Percentiles rank a stretch among this genome's conserved stretches.
Conservation (phyloP, 148 eudicot genomes). For the Drosera capensis region DNA sequence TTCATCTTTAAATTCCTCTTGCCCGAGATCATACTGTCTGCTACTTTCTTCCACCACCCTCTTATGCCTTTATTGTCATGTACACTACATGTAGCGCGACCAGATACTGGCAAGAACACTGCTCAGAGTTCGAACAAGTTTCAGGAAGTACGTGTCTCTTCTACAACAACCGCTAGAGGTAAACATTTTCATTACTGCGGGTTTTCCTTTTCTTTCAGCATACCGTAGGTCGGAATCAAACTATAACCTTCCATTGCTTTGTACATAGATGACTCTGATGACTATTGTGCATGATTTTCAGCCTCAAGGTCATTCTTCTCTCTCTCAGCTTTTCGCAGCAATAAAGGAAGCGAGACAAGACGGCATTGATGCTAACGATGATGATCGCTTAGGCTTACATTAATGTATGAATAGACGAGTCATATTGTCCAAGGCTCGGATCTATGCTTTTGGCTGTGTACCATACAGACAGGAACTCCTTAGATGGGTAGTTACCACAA, state of each 20-base stretch:
- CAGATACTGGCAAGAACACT: slow-evolving; percentile 31
- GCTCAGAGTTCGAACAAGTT: slow-evolving; percentile 39
- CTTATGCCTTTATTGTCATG: slow-evolving; percentile 1
- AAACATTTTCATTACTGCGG: not conserved
- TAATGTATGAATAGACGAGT: too few species aligned
- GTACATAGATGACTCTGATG: not conserved
- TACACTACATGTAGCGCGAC: slow-evolving; percentile 31
- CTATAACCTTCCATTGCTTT: not conserved
- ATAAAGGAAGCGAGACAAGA: slow-evolving; percentile 17
- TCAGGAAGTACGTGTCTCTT: slow-evolving; percentile 30
- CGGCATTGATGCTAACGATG: not conserved
- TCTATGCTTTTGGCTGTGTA: too few species aligned
- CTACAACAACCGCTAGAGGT: slow-evolving; percentile 11
- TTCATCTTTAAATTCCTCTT: too few species aligned
- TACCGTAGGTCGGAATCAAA: not conserved
- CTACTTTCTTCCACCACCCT: not conserved
- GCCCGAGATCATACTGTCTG: not conserved
- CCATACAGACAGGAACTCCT: too few species aligned
- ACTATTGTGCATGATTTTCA: slow-evolving; percentile 9
- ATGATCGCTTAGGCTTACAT: too few species aligned
- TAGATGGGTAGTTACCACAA: too few species aligned
- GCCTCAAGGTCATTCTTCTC: slow-evolving; percentile 40
- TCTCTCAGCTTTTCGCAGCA: slow-evolving; percentile 34
- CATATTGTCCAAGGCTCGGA: too few species aligned
- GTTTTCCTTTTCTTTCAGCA: not conserved